Percentiles rank a stretch among this genome's conserved stretches.
phyloP scores from a whole-genome alignment of 768 basidiomycete species.

The Calocybe indica region DNA sequence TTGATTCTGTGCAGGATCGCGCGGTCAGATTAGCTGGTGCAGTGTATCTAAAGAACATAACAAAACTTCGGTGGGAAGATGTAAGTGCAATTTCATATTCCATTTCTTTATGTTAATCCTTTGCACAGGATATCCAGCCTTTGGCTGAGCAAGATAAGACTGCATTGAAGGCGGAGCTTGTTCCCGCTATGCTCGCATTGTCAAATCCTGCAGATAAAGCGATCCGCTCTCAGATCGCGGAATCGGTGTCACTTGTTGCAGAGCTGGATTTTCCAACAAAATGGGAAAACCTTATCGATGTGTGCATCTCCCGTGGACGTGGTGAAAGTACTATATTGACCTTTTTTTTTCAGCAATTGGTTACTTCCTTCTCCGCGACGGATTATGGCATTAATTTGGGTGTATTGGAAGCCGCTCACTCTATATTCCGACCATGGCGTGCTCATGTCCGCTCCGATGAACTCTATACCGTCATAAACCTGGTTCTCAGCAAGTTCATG shows the following conservation, averaged over 20 bases:
- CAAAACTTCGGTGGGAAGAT: conserved; percentile 87
- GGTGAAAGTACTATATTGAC: neutral
- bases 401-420: conserved; percentile 91
- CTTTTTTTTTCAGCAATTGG: conserved; percentile 68
- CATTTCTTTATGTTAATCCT: neutral
- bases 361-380: conserved; percentile 69
- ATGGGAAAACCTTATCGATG: conserved; percentile 89
- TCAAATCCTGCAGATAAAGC: conserved; percentile 68
- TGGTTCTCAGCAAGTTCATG: conserved; percentile 81
- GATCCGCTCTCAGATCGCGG: conserved; percentile 82
- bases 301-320: conserved; percentile 31
- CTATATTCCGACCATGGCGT: conserved; percentile 93
- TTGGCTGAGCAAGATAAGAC: conserved; percentile 68
- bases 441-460: conserved; percentile 82
- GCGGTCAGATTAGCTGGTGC: conserved; percentile 77
- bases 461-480: conserved; percentile 88
- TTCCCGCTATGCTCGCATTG: conserved; percentile 88
- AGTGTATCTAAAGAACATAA: conserved; percentile 89
- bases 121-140: conserved; percentile 62
- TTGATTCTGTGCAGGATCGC: conserved; percentile 60
- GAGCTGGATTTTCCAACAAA: conserved; percentile 84
- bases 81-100: conserved; percentile 13
- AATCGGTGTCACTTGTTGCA: conserved; percentile 89
- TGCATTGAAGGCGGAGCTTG: conserved; percentile 66
- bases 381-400: conserved; percentile 86